Base-by-base conservation (phyloP, 192 early-diverging fungal genomes). In the Coemansia asiatica region DNA sequence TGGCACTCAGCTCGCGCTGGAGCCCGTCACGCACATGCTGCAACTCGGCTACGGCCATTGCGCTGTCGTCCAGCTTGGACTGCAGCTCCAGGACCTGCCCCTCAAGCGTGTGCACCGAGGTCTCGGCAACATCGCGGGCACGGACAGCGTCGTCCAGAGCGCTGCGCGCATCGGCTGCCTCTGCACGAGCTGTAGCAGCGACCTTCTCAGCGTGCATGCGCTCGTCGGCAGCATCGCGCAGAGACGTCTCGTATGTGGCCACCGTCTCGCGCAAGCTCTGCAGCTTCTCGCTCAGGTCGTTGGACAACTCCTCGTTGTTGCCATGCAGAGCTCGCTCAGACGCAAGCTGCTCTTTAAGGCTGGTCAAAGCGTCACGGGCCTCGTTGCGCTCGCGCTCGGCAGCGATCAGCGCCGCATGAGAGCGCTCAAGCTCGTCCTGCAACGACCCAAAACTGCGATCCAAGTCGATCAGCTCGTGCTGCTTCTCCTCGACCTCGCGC, bases 401-500 rank as follows among this genome's bases (percentile, higher is more conserved):
- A 4, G 35, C 48, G 22, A 76, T 62, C 29, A 82, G 60, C 29
- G 67, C 55, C n/a, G 66, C 44, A 48, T 68, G 75, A 1, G 71
- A 53, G 6, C 60, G 53, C n/a, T 69, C 74, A 13, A 82, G 64
- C 71, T 82, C 80, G 49, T 77, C 74, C 62, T 82, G 80, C 49
- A 76, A 71, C 57, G 56, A 21, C 4, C 80, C 80, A 38, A 74
- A 82, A 68, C 80, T 82, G 61, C 80, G 80, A 56, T 82, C 80
- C 50, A 82, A 57, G 19, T 82, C 80, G 22, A 77, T 68, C 63
- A 82, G 68, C 65, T 90, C 90, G 63, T 85, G 82, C 47, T 84
- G 76, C 81, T 88, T 90, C 69, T 92, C 90, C 60, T 95, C 94
- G 38, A 90, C 65, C 66, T 94, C 94, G 62, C 90, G 91, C 60